Evolutionary conservation across 2,329 filamentous ascomycete species (phyloP), one percentile per base, ranked within the genome.

Genomic region (Fulvia fulva): DNA sequence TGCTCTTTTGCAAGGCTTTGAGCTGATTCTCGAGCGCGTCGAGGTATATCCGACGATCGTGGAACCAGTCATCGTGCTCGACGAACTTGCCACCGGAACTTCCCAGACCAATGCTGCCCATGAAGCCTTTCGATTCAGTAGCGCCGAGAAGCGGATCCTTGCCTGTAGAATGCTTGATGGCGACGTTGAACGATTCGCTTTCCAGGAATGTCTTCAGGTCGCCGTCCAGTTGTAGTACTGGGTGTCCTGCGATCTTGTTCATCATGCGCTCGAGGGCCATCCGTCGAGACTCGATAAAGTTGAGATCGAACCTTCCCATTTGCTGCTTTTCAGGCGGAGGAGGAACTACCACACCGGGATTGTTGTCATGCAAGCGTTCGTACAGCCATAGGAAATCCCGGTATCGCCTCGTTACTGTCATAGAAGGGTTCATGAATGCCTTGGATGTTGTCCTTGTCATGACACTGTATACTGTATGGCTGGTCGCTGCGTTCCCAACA

Each of bases 51-150:
- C 88, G 90, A 61, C 94, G 91, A 66, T 99, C 94, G 68, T 99
- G 93, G 77, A 99, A 99, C 94, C 93, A 99, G 77, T 99, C 94
- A 73, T 99, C 94, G 71, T 97, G 94, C 76, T 99, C 94, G 41
- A 99, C 86, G 76, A 99, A 99, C 75, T 99, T 99, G 59, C 81
- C 81, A 32, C 76, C 77, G 68, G 83, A 87, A 28, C 92, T 89
- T 62, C 82, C 89, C 62, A 94, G 83, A 22, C 91, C 90, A 28
- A 66, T 90, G 68, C 91, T 90, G 28, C 62, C 64, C 67, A 97
- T 85, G 79, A 97, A 88, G 55, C 94, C 92, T 77, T 97, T 97
- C 77, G 87, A 96, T 76, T 97, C 94, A 45, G 41, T 61, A n/a
- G 53, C 55, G 44, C 85, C 86, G 3, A 95, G 81, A 54, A 91